Conservation (phyloP, 129 eudicot genomes). For the Flaveria brownii region DNA sequence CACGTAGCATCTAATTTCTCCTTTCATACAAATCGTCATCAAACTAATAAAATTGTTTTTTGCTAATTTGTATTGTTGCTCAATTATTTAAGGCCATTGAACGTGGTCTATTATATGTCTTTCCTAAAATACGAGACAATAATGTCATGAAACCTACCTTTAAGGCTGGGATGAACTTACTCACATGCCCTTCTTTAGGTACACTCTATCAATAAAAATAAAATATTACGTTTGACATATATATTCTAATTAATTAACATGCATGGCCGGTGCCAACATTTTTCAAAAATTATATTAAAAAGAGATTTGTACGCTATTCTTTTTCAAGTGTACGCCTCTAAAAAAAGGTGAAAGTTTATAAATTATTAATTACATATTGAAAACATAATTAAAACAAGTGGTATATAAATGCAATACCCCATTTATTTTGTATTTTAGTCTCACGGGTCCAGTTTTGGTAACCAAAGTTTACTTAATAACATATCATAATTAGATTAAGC, state of each 20-base stretch:
- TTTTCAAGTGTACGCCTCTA: too few relatives aligned
- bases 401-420: too few relatives aligned
- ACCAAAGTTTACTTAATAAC: too few relatives aligned
- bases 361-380: too few relatives aligned
- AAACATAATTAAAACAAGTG: too few relatives aligned
- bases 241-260: slow-evolving; percentile 16
- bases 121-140: slow-evolving; percentile 33
- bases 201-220: slow-evolving; percentile 25
- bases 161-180: slow-evolving; percentile 39
- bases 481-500: too few relatives aligned
- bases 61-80: slow-evolving; percentile 2
- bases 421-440: too few relatives aligned
- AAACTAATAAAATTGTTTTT: background rate
- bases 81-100: slow-evolving; percentile 30
- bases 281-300: background rate
- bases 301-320: background rate
- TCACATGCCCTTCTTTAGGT: slow-evolving; percentile 46
- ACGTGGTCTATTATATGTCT: slow-evolving; percentile 27
- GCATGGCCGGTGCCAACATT: slow-evolving; percentile 17
- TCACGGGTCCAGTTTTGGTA: too few relatives aligned
- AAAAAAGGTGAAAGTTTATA: too few relatives aligned
- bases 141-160: slow-evolving; percentile 35
- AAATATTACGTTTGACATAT: slow-evolving; percentile 9
- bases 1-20: slow-evolving; percentile 9
- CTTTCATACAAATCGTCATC: background rate